Evolutionary conservation across 257 asterid species (phyloP), one percentile per base, ranked within the genome.

Genomic region (Solanum ossicruentum): DNA sequence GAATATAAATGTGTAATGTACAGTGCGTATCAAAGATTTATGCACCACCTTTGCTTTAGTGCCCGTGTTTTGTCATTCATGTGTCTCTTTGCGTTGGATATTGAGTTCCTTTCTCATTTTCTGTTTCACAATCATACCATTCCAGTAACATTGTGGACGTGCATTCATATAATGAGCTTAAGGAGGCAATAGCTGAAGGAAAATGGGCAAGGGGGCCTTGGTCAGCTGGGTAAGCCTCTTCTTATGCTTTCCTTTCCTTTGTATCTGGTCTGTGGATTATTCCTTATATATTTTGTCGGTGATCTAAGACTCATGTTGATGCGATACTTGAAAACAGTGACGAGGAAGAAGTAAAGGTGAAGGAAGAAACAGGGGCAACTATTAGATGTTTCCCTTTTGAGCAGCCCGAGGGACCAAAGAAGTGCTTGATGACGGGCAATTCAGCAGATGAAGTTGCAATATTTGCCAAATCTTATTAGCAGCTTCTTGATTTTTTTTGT

Each of bases 201-300:
- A 97, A 93, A 89, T 97, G 99, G 99, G 99, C 99, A 21, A 92
- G 99, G 88, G 99, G 99, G 66, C 99, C 99, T 86, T 97, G 99
- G 99, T 93, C 98, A 70, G 99, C 98, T 87, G 94, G 99, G 99
- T 95, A 83, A 87, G 21, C 65, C 52, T 55, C 63, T 23, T 20
- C 75, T 32, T 12, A 8, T 56, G 12, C 47, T 41, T 45, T n/a
- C 21, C 5, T 60, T 13, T 15, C 17, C 43, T 54, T 85, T 13
- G 32, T 21, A 17, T 61, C 51, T 26, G 20, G 52, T 8, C 36
- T 43, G 20, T 41, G 13, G 54, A 5, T 41, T 43, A 15, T 54
- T 78, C 10, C 82, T 51, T 52, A 9, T 77, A 52, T 77, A 52
- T 26, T 23, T 77, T 52, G 49, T 52, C 10, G 3, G 47, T 51